Evolutionary conservation across 257 asterid genomes (phyloP), one percentile per base, ranked within the genome.

Genomic region (Lavandula angustifolia): DNA sequence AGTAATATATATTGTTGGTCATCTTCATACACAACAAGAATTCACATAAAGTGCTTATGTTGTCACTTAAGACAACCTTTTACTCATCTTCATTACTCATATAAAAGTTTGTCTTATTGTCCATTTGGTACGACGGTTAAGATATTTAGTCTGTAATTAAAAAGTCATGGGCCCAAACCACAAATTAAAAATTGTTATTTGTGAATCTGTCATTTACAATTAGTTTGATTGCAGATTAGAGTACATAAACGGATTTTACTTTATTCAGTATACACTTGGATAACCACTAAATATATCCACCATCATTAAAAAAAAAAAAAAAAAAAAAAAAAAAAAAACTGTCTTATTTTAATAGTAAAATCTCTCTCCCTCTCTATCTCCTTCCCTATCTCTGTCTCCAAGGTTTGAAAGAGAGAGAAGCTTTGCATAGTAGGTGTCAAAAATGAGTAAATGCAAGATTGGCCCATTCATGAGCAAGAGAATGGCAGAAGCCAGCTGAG

Each of bases 401-500:
- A 42, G 62, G 43, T 51, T 37, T 54, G 42, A n/a, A 6, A 18
- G 58, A 9, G 17, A n/a, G 32, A 9, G 10, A 10, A 4, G 4
- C n/a, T 9, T 1, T 3, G 3, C 5, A 71, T 72, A 50, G 51
- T 68, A 68, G 78, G 65, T 77, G 82, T 72, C 71, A 75, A 78
- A 76, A 78, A 35, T 70, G 75, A 73, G 52, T 78, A 53, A 81
- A 75, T 75, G 86, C 76, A 67, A 5, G 65, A 69, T 72, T 69
- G 86, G 81, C 78, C 83, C 83, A 75, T 81, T 46, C 3, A 68
- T 42, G 77, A 64, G 72, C 41, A 57, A 47, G 62, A 53, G 75
- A 74, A 68, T 44, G 79, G 79, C 74, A 72, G 82, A 64, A 73
- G 82, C 74, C 82, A 80, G 85, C 78, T 13, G 73, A 80, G 74